Evolutionary conservation across 2,329 filamentous ascomycete genomes (phyloP), one percentile per base, ranked within the genome.

Genomic region (Ascochyta fabae): DNA sequence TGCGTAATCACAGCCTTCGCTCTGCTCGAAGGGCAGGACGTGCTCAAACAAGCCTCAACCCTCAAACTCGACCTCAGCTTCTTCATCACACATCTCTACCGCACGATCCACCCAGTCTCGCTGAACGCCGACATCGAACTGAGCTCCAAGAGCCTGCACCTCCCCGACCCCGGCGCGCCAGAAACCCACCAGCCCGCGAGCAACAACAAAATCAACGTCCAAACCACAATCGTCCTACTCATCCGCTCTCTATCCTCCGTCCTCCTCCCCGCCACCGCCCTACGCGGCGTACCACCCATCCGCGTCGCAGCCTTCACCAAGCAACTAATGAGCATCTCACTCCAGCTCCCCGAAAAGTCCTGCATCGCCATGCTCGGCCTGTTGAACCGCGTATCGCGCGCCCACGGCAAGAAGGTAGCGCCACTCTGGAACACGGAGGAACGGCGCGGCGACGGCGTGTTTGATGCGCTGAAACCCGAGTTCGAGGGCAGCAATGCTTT

Each of bases 1-100:
- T 97, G 94, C 79, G 96, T 93, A 54, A 92, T 96, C 68, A 99
- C 95, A 0, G 95, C 96, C 24, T 98, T 96, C 71, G 92, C 94
- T n/a, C 87, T 99, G 6, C 87, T 99, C 35, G 91, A 95, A 61
- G 94, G 95, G 44, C 95, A 99, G 79, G 94, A 97, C 69, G 92
- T 88, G 15, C 88, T 90, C 78, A 94, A 92, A 77, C 90, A 92
- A 44, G 89, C 92, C 53, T 85, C 88, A 39, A 83, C 88, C 40
- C 84, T 98, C 4, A 90, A 93, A 69, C 87, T 99, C 44, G 96
- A 99, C 74, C 86, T 99, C 34, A 92, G 89, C 67, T 97, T 93
- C 83, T 99, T 99, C 83, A 93, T 92, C 67, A 91, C 90, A 13
- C 91, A 97, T 76, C 90, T 99, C 56, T 99, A 96, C 82, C 88